Evolutionary conservation across 768 basidiomycete genomes (phyloP), one percentile per base, ranked within the genome.

Genomic region (Exidia glandulosa): DNA sequence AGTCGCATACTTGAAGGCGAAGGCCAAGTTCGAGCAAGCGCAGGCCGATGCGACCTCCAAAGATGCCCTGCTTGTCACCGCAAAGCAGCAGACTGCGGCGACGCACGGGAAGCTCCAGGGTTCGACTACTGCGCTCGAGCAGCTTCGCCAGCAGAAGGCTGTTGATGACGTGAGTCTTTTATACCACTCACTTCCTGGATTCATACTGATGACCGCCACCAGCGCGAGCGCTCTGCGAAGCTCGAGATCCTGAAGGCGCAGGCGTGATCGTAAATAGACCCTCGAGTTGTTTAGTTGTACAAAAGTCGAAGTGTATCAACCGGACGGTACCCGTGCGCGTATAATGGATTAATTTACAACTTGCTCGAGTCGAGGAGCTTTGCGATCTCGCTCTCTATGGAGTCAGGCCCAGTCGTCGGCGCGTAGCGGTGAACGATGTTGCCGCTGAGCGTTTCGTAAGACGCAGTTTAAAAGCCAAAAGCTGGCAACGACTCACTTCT

Each of bases 361-460:
- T 45, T 63, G 30, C 12, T 55, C 59, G 23, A 14, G 23, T 23
- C 41, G 36, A 88, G 64, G 58, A 87, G 75, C 70, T 85, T 86
- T 60, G 80, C 81, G 45, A 92, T 74, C 59, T 83, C 83, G 45
- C 71, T 71, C 52, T 82, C 86, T 60, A 92, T 81, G 13, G 78
- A 74, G 19, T 79, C 75, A 29, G 68, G 69, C 16, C 32, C 32
- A 2, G 87, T 90, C 14, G 85, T 88, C 19, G 86, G 86, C 3
- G 85, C 84, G 86, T 88, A 91, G 59, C 81, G 82, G 65, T 85
- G 74, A 27, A 87, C 82, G 14, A 90, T 87, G 1, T 82, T 80
- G 32, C 90, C 90, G 41, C 41, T 45, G 41, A 19, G 5, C 16
- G 23, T 19, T 1, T 14, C 19, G 16, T 19, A 45, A 19, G 5